These are phyloP conservation scores for Herpetomonas tarakana DNA, from an alignment of 208 protist species.

Conservation along the genomic window DNA sequence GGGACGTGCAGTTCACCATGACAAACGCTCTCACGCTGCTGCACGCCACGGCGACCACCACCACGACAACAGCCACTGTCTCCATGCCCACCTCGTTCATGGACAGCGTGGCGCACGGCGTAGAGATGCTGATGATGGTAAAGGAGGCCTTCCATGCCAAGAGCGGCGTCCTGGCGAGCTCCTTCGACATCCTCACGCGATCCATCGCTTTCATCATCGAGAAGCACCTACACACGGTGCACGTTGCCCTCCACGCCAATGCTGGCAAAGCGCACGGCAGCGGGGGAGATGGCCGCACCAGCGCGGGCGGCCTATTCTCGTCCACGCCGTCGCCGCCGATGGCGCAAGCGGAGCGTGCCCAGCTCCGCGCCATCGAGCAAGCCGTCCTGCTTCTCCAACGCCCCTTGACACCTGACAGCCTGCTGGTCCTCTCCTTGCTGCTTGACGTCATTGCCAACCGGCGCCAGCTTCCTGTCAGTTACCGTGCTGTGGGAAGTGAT, in stretches of 20 bases:
- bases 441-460: slow-evolving; percentile 63
- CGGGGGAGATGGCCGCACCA: background rate
- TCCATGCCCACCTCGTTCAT: slow-evolving; percentile 65
- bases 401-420: slow-evolving; percentile 45
- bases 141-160: slow-evolving; percentile 78
- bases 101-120: slow-evolving; percentile 52
- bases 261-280: background rate
- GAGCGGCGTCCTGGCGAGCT: slow-evolving; percentile 64
- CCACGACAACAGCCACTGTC: too few species aligned
- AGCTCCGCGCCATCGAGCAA: slow-evolving; percentile 55
- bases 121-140: slow-evolving; percentile 90
- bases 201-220: slow-evolving; percentile 74
- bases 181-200: slow-evolving; percentile 62
- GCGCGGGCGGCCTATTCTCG: background rate
- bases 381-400: slow-evolving; percentile 67
- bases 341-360: slow-evolving; percentile 22
- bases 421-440: slow-evolving; percentile 55
- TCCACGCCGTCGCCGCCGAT: too few species aligned
- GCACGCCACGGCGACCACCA: slow-evolving; percentile 40
- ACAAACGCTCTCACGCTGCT: slow-evolving; percentile 74
- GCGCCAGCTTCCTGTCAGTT: slow-evolving; percentile 8
- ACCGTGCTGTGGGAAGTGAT: too few species aligned
- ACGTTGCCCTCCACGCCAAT: slow-evolving; percentile 16
- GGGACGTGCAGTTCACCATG: slow-evolving; percentile 56
- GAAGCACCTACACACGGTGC: slow-evolving; percentile 56